Conservation (phyloP, 2,329 filamentous ascomycete genomes). For the Trichoderma endophyticum region DNA sequence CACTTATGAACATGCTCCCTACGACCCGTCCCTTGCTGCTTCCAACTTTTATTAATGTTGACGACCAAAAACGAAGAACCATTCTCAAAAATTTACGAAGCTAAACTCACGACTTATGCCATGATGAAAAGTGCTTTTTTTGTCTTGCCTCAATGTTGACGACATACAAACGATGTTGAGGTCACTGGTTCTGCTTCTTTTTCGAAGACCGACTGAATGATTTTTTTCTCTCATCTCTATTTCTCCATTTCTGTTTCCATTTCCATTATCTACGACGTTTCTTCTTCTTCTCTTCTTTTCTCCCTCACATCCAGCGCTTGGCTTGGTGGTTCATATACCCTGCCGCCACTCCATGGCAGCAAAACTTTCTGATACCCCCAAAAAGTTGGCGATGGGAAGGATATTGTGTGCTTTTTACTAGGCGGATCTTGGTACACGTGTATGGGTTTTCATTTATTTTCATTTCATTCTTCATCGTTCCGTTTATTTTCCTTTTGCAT, state of each 20-base stretch:
- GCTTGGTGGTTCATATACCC: slow-evolving; percentile 27
- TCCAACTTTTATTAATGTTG: slow-evolving; percentile 32
- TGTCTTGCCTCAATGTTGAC: slow-evolving; percentile 22
- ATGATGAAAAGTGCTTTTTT: slow-evolving; percentile 16
- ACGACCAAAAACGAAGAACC: slow-evolving; percentile 30
- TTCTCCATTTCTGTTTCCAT: slow-evolving; percentile 9
- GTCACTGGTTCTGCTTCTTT: slow-evolving; percentile 18
- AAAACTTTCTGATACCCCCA: slow-evolving; percentile 39
- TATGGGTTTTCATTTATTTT: slow-evolving; percentile 8
- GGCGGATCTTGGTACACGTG: slow-evolving; percentile 15
- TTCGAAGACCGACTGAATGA: neutral
- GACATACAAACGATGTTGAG: slow-evolving; percentile 18
- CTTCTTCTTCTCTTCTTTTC: slow-evolving; percentile 10
- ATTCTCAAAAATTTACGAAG: slow-evolving; percentile 3
- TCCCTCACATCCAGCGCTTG: slow-evolving; percentile 19
- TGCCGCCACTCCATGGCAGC: slow-evolving; percentile 22
- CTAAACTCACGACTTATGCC: slow-evolving; percentile 9
- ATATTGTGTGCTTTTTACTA: slow-evolving; percentile 23
- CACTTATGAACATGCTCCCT: slow-evolving; percentile 24
- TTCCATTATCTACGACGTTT: slow-evolving; percentile 2
- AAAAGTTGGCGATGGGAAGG: slow-evolving; percentile 26
- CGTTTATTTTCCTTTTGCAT: neutral
- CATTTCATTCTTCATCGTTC: neutral
- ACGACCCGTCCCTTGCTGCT: slow-evolving; percentile 30
- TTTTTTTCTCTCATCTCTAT: neutral